Evolutionary conservation across 306 rosid species (phyloP).

Genomic region (Delonix regia): DNA sequence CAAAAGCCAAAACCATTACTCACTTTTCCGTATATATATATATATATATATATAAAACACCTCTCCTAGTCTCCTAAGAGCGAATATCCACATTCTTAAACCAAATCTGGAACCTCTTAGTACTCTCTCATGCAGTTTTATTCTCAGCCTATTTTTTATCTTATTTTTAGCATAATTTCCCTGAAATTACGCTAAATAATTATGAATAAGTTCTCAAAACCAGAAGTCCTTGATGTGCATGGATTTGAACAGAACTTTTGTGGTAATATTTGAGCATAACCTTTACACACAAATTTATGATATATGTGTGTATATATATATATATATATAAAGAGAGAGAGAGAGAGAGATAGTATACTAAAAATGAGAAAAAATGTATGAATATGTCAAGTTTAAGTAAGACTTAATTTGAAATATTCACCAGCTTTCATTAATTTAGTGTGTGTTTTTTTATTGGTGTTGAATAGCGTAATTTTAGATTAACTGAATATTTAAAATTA

Average conservation of each 20-base stretch:
- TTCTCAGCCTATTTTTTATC: constrained; percentile 2
- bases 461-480: too few species aligned
- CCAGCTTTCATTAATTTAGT: too few species aligned
- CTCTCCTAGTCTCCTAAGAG: neutral
- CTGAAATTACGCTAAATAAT: neutral
- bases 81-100: neutral
- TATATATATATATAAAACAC: too few species aligned
- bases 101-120: constrained; percentile 32
- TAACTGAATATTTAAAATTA: too few species aligned
- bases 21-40: neutral
- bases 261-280: neutral
- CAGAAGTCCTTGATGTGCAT: neutral
- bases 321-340: too few species aligned
- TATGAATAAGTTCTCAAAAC: neutral
- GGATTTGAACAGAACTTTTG: neutral
- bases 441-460: too few species aligned
- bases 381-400: too few species aligned
- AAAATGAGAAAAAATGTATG: too few species aligned
- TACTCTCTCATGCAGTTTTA: constrained; percentile 33
- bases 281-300: too few species aligned
- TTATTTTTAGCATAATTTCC: neutral
- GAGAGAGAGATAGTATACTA: too few species aligned
- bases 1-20: constrained; percentile 41
- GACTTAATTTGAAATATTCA: too few species aligned
- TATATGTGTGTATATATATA: too few species aligned